phyloP scores from a whole-genome alignment of 2,329 filamentous ascomycete species.

The Akanthomyces lecanii region DNA sequence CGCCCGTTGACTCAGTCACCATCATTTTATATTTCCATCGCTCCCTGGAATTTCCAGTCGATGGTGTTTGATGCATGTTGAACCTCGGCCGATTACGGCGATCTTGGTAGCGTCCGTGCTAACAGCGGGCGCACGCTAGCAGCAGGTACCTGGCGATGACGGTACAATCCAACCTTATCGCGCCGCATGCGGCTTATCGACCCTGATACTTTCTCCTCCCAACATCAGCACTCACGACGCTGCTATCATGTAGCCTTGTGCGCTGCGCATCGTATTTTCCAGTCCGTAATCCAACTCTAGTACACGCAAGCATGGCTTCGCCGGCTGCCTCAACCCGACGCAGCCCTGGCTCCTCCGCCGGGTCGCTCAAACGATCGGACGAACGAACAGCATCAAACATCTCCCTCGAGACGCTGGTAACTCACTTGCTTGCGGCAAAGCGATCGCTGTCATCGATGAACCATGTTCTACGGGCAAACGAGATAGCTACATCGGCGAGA shows the following conservation, averaged over 20 bases:
- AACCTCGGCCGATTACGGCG: neutral
- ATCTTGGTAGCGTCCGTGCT: neutral
- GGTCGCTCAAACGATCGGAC: constrained; percentile 26
- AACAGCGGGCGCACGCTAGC: neutral
- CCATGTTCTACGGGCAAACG: constrained; percentile 79
- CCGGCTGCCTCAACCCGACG: constrained; percentile 33
- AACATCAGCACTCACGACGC: constrained; percentile 1
- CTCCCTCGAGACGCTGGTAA: constrained; percentile 71
- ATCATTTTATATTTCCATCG: neutral
- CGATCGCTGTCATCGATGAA: constrained; percentile 79
- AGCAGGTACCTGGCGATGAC: constrained; percentile 12
- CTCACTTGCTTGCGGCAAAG: constrained; percentile 81
- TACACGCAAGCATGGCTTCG: constrained; percentile 32
- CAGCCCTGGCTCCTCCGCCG: constrained; percentile 34
- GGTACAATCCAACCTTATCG: constrained; percentile 11
- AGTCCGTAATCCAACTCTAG: neutral
- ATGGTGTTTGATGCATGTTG: neutral
- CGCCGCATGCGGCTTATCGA: constrained; percentile 11
- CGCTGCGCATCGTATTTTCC: neutral
- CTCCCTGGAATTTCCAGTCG: neutral
- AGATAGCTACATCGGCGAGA: constrained; percentile 74
- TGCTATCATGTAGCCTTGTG: constrained; percentile 14
- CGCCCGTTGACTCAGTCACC: neutral
- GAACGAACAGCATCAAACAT: constrained; percentile 22
- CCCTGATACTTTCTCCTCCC: neutral